A percentile compares a stretch with the other conserved stretches of the same genome.
Conservation (phyloP, 352 stramenopile genomes). For the Globisporangium nagaii region DNA sequence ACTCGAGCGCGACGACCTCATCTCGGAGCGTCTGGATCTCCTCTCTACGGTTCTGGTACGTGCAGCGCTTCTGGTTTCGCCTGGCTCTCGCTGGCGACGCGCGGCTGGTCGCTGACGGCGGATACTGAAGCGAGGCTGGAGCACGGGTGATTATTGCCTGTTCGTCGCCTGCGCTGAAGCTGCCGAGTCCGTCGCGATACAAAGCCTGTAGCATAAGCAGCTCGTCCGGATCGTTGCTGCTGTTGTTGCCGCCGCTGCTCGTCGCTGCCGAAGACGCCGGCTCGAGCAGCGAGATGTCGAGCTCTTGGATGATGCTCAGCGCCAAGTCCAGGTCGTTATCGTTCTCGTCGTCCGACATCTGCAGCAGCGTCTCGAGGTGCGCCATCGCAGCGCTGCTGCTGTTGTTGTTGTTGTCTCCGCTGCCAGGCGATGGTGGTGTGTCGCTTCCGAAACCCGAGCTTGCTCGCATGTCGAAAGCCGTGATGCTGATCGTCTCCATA, state of each 20-base stretch:
- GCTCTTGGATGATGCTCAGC: constrained; percentile 11
- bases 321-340: constrained; percentile 8
- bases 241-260: background rate
- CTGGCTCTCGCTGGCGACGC: background rate
- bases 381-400: no score
- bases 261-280: background rate
- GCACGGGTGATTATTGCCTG: no score
- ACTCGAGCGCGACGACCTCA: constrained; percentile 7
- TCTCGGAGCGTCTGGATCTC: constrained; percentile 11
- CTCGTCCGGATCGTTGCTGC: background rate
- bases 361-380: background rate
- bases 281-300: constrained; percentile 8
- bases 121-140: no score
- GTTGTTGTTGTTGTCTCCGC: background rate
- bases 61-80: constrained; percentile 8
- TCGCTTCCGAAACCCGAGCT: background rate
- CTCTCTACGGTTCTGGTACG: constrained; percentile 11
- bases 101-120: background rate
- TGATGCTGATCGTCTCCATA: constrained; percentile 5
- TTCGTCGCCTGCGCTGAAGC: background rate
- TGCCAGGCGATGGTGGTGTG: background rate
- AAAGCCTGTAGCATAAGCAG: constrained; percentile 1
- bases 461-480: background rate
- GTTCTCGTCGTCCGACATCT: background rate
- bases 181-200: background rate